Conservation (phyloP, 2,329 filamentous ascomycete species). For the Diaporthe helianthi region DNA sequence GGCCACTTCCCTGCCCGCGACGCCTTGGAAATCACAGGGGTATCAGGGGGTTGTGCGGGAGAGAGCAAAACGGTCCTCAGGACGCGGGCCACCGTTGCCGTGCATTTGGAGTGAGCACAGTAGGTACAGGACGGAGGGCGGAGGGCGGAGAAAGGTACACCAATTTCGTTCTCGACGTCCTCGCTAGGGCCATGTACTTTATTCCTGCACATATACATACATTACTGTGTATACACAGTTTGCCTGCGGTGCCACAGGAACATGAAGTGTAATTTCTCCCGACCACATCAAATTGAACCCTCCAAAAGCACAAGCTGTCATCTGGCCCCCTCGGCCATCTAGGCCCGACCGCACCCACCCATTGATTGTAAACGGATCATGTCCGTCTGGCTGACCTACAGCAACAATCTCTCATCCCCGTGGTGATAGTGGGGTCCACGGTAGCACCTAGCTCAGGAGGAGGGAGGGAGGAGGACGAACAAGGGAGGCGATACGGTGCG, state of each 20-base stretch:
- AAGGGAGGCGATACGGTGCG: conserved; percentile 8
- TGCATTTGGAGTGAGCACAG: not conserved
- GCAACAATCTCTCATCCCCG: conserved; percentile 11
- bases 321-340: not conserved
- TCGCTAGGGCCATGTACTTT: not conserved
- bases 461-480: not conserved
- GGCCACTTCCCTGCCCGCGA: conserved; percentile 28
- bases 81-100: conserved; percentile 21
- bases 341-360: not conserved
- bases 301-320: not conserved
- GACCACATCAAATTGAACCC: not conserved
- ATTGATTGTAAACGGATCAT: conserved; percentile 1
- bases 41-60: conserved; percentile 26
- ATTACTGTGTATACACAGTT: not conserved
- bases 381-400: not conserved
- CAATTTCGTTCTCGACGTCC: not conserved
- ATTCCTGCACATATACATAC: not conserved
- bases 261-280: not conserved
- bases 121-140: too few species aligned
- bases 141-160: too few species aligned
- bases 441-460: conserved; percentile 20
- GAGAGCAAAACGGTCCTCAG: conserved; percentile 29
- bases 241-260: not conserved
- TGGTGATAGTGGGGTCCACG: conserved; percentile 1
- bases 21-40: conserved; percentile 30